Evolutionary conservation across 257 asterid genomes (phyloP).

Genomic region (Echites panduratus): DNA sequence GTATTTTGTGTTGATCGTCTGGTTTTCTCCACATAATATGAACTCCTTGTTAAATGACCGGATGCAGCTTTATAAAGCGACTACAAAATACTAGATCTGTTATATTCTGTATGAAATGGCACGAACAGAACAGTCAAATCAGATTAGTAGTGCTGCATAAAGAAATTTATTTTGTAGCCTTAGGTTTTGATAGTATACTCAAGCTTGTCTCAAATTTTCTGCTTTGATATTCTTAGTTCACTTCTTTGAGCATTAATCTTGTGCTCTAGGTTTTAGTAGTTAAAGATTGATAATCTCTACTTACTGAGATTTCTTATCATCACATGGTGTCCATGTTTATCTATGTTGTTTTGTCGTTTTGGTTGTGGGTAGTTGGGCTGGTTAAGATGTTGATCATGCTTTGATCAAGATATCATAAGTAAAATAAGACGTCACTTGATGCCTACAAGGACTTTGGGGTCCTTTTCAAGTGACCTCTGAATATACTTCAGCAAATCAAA

Average conservation of each 20-base stretch:
- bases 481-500: too few relatives aligned
- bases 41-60: not conserved
- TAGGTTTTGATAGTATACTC: not conserved
- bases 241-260: not conserved
- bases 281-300: not conserved
- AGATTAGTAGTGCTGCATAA: conserved; percentile 40
- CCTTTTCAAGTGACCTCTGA: too few relatives aligned
- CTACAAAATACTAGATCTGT: conserved; percentile 1
- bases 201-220: not conserved
- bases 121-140: conserved; percentile 53
- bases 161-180: not conserved
- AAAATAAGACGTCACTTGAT: too few relatives aligned
- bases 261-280: not conserved
- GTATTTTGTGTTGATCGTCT: too few relatives aligned
- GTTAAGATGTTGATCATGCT: too few relatives aligned
- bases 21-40: not conserved
- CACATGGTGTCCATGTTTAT: not conserved
- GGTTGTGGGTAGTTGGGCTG: too few relatives aligned
- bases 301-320: not conserved
- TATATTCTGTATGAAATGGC: conserved; percentile 55
- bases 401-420: too few relatives aligned
- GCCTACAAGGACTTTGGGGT: too few relatives aligned
- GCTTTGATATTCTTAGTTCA: not conserved
- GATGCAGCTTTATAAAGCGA: not conserved
- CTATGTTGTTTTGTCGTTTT: too few relatives aligned